Percentiles rank a stretch among this genome's conserved stretches.
Evolutionary conservation across 2,329 filamentous ascomycete genomes (phyloP).

Genomic region (Cercospora sp.): DNA sequence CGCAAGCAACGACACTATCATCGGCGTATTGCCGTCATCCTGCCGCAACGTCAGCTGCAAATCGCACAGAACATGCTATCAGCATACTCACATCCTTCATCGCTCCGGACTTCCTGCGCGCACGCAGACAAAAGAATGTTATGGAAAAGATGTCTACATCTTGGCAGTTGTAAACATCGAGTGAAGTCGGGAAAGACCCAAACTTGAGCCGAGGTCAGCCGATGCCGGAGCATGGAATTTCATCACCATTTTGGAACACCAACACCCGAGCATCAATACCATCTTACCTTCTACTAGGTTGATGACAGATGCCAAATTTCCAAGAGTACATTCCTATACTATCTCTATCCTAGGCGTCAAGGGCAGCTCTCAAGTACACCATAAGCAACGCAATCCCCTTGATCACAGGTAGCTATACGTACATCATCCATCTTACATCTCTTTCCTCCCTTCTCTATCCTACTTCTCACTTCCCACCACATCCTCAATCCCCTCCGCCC

Average conservation of each 20-base stretch:
- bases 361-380: neutral
- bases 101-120: neutral
- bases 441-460: neutral
- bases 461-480: neutral
- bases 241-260: neutral
- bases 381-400: neutral
- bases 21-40: constrained; percentile 32
- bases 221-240: constrained; percentile 8
- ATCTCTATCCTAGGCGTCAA: neutral
- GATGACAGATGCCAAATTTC: neutral
- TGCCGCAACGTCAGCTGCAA: neutral
- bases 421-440: neutral
- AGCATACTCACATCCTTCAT: constrained; percentile 24
- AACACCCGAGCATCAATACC: neutral
- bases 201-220: constrained; percentile 7
- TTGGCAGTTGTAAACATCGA: neutral
- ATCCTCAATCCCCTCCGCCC: neutral
- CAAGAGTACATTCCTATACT: neutral
- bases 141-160: constrained; percentile 1
- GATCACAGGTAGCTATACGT: neutral
- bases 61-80: neutral
- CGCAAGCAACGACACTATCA: constrained; percentile 40
- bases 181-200: constrained; percentile 3
- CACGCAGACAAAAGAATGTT: neutral
- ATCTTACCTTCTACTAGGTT: neutral